Evolutionary conservation across 495 filamentous ascomycete genomes (phyloP).

Genomic region (Friedmanniomyces simplex): DNA sequence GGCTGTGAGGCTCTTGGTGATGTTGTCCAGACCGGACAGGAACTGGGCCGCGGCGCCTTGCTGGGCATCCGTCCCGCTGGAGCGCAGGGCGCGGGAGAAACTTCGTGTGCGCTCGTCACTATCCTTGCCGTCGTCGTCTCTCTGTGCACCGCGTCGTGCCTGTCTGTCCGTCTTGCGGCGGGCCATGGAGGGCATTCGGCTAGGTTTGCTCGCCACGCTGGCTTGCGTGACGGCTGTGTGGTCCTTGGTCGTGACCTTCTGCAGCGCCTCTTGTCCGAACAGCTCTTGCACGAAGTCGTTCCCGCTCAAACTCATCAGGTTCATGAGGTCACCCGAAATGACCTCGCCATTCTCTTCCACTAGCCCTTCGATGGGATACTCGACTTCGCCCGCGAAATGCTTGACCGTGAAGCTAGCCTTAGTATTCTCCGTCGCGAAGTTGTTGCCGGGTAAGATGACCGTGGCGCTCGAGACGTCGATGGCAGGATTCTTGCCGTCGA

Average conservation of each 20-base stretch:
- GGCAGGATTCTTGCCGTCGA: slow-evolving; percentile 85
- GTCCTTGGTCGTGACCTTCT: slow-evolving; percentile 80
- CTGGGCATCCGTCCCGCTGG: slow-evolving; percentile 27
- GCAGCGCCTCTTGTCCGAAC: slow-evolving; percentile 85
- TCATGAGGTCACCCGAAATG: slow-evolving; percentile 92
- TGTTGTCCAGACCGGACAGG: slow-evolving; percentile 75
- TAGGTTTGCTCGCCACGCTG: slow-evolving; percentile 85
- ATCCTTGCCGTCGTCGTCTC: slow-evolving; percentile 43
- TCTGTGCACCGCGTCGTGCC: slow-evolving; percentile 30
- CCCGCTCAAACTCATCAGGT: slow-evolving; percentile 76
- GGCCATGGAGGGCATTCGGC: slow-evolving; percentile 87
- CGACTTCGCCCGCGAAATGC: slow-evolving; percentile 95
- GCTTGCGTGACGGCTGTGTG: slow-evolving; percentile 88
- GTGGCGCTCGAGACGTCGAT: slow-evolving; percentile 63
- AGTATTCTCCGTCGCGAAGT: slow-evolving; percentile 68
- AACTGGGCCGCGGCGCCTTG: slow-evolving; percentile 92
- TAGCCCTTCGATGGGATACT: slow-evolving; percentile 75
- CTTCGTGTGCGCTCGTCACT: slow-evolving; percentile 36
- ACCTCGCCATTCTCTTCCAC: slow-evolving; percentile 93
- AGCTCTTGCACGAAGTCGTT: slow-evolving; percentile 81
- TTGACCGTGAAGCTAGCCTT: slow-evolving; percentile 76
- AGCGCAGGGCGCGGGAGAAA: background rate
- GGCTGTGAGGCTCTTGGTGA: slow-evolving; percentile 71
- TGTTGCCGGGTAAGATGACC: slow-evolving; percentile 61
- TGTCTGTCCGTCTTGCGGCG: slow-evolving; percentile 50